A percentile compares a stretch with the other conserved stretches of the same genome.
Conservation (phyloP, 441 rosid species). For the Mallotus repandus region DNA sequence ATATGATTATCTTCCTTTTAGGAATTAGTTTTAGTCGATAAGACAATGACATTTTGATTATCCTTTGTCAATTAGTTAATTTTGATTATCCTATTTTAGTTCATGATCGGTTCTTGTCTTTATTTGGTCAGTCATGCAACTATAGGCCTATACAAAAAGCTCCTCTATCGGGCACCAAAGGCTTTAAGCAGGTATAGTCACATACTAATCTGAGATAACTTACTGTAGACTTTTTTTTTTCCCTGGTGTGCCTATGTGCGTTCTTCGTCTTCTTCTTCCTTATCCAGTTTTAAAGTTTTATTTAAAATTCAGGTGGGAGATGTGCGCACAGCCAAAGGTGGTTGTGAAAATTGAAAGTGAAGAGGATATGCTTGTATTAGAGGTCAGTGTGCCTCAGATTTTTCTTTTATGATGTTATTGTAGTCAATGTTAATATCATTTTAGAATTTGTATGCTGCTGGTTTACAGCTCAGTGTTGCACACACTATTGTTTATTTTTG, state of each 20-base stretch:
- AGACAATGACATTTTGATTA: background rate
- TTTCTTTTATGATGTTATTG: background rate
- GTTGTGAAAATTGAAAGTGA: conserved; percentile 89
- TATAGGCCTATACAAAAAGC: conserved; percentile 85
- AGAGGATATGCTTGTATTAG: conserved; percentile 86
- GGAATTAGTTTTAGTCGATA: background rate
- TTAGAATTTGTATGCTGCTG: background rate
- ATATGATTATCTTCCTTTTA: background rate
- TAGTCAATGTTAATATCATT: background rate
- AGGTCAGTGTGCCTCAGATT: conserved; percentile 51
- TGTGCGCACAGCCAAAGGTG: conserved; percentile 91
- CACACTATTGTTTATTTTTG: no score
- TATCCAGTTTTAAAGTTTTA: conserved; percentile 1
- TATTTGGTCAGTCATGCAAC: conserved; percentile 84
- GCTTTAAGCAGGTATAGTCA: conserved; percentile 63
- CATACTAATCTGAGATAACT: conserved; percentile 5
- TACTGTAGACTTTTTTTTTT: background rate
- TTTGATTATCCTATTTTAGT: conserved; percentile 7
- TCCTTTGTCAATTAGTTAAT: background rate
- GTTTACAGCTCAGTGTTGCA: no score
- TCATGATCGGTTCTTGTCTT: conserved; percentile 12
- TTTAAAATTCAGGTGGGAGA: conserved; percentile 77
- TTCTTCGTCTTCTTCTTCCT: conserved; percentile 5
- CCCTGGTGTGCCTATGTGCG: background rate
- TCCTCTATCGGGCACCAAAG: conserved; percentile 74